Percentiles rank a stretch among this genome's conserved stretches.
Conservation (phyloP, 441 rosid genomes). For the Cnidoscolus chayamansa region DNA sequence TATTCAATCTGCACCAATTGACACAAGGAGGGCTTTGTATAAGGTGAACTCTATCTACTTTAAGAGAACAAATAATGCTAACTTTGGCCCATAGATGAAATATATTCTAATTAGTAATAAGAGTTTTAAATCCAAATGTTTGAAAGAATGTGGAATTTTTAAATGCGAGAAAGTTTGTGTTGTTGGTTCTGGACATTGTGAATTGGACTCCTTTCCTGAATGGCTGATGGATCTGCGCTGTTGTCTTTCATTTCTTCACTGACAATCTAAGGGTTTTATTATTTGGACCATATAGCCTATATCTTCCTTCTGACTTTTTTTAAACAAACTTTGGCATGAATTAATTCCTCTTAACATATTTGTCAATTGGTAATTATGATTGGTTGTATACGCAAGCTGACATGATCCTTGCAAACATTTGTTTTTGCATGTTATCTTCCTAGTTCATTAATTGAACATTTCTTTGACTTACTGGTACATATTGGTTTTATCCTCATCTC, state of each 20-base stretch:
- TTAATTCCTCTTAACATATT: background rate
- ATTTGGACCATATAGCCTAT: background rate
- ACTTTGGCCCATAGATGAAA: slow-evolving; percentile 6
- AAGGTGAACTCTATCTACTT: slow-evolving; percentile 50
- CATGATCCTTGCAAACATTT: slow-evolving; percentile 3
- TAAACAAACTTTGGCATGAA: background rate
- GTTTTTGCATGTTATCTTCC: background rate
- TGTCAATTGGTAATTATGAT: background rate
- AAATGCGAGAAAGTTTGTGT: background rate
- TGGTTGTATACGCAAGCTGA: background rate
- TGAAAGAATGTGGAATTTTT: background rate
- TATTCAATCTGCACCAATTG: slow-evolving; percentile 97
- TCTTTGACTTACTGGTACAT: background rate
- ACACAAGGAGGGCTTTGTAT: slow-evolving; percentile 94
- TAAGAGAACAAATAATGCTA: background rate
- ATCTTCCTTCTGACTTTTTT: background rate
- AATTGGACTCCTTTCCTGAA: background rate
- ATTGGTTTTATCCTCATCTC: slow-evolving; percentile 25
- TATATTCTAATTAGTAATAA: background rate
- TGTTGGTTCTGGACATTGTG: background rate
- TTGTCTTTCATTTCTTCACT: background rate
- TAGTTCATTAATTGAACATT: background rate
- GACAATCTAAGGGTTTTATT: background rate
- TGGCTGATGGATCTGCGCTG: background rate
- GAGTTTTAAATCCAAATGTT: background rate